Base-by-base conservation (phyloP, 345 rosid genomes). In the Viola odorata region DNA sequence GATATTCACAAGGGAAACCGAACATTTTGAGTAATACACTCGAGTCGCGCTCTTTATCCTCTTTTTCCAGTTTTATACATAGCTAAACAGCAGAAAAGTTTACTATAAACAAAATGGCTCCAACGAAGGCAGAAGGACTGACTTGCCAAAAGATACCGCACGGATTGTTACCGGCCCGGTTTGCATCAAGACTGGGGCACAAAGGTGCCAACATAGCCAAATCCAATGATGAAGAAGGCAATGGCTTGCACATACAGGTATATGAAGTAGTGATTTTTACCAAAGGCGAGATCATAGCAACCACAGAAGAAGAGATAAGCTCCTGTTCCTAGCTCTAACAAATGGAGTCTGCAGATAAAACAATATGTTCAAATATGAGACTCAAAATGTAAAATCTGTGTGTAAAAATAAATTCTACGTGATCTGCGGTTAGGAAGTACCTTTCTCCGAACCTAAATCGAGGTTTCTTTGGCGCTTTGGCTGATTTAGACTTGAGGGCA, bases 151-250 rank as follows among this genome's bases (percentile, higher is more conserved):
- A 50, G 52, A 40, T n/a, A 52, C 64, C 51, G 41, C 42, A 36
- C 58, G 45, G 57, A 38, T 16, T 48, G 53, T 44, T 39, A 53
- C 12, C 37, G 6, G n/a, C 38, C 4, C 7, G 13, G 16, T n/a
- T n/a, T 12, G 6, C 12, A 5, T 62, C 40, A 82, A 8, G 80
- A 65, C 53, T 66, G 67, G 44, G 96, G 85, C 37, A 82, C 81
- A 38, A 85, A 58, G 37, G 90, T 91, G 73, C 98, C 98, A 40
- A 84, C 61, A 37, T 75, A 83, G 52, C 96, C 95, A 4, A 86
- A 82, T 53, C 98, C 92, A 55, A 82, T 68, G 64, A 91, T 66
- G 79, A 87, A 83, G 79, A 86, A 91, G 64, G 96, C 96, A 0
- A 81, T 67, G 65, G 98, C 90, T 78, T 91, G 98, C 8, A 73